Percentiles rank a stretch among this genome's conserved stretches.
phyloP scores from a whole-genome alignment of 108 stramenopile species.

The Cyclotella kingstonii region DNA sequence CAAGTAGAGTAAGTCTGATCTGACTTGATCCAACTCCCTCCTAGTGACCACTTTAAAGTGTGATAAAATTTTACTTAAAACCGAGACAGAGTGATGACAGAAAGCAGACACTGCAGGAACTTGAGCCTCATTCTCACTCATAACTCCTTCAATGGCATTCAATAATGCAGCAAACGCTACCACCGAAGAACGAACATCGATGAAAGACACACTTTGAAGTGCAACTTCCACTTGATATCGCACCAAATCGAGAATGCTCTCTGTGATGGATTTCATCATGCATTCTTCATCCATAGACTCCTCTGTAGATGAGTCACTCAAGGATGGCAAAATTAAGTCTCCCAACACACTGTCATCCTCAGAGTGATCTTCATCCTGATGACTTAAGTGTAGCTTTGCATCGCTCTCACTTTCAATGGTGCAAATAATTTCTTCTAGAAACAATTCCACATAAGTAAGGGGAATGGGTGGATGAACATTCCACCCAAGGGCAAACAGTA shows the following conservation, averaged over 20 bases:
- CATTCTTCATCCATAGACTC: conserved; percentile 11
- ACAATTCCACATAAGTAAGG: conserved; percentile 10
- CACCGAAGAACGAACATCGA: conserved; percentile 3
- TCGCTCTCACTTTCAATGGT: not conserved
- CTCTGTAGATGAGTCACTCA: not conserved
- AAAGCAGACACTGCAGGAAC: not conserved
- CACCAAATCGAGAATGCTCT: conserved; percentile 15
- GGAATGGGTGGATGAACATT: conserved; percentile 29
- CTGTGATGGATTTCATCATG: not conserved
- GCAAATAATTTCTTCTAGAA: conserved; percentile 8
- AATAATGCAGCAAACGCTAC: conserved; percentile 22
- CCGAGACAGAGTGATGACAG: conserved; percentile 5
- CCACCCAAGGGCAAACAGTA: conserved; percentile 27
- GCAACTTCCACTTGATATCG: conserved; percentile 20
- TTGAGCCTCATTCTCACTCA: conserved; percentile 2
- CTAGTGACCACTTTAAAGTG: not conserved
- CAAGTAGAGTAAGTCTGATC: conserved; percentile 11
- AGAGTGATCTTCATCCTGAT: not conserved
- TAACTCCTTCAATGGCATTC: conserved; percentile 22
- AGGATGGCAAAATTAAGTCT: conserved; percentile 22
- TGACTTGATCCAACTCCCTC: conserved; percentile 21
- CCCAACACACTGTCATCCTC: conserved; percentile 18
- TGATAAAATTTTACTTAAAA: not conserved
- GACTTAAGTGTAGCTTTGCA: not conserved
- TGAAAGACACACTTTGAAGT: conserved; percentile 4